Evolutionary conservation across 495 filamentous ascomycete genomes (phyloP), one percentile per base, ranked within the genome.

Genomic region (Hypoxylon crocopeplum): DNA sequence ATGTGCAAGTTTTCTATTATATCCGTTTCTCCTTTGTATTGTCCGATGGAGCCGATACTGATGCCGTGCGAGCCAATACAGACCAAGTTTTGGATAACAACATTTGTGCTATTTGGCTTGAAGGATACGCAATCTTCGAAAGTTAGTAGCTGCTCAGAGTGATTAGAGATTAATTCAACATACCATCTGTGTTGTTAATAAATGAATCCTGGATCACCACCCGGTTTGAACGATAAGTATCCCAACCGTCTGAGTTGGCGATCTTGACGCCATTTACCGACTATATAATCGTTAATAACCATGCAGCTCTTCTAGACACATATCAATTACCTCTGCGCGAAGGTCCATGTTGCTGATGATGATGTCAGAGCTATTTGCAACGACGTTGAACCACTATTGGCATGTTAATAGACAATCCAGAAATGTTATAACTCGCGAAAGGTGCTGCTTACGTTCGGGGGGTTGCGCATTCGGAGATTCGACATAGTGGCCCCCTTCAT

Each of bases 101-200:
- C 85, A 48, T 90, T 77, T n/a, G 86, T 89, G 68, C 79, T 85
- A 69, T 90, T 90, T 1, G 88, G 88, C 69, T 91, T 90, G 79
- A 90, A 89, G 8, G 85, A 85, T n/a, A 90, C 87, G 55, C 87
- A 90, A 65, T 90, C 60, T 62, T 54, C 4, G 2, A 22, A 15
- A n/a, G 27, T 53, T 25, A 62, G 48, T 13, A 48, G 21, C 2
- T 7, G 0, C 1, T 13, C 11, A 20, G 3, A 12, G 13, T 11
- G 12, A 10, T n/a, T 30, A 16, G 16, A 7, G 21, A n/a, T 16
- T n/a, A 16, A 21, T 2, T 16, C 5, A 3, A 37, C 44, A 3
- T 58, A 59, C 60, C 81, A 77, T 91, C 86, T 19, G 85, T 84
- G 48, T 90, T 90, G 62, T 86, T 77, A 47, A 91, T 81, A 13